Evolutionary conservation across 306 rosid species (phyloP).

Genomic region (Elaeagnus macrophylla): DNA sequence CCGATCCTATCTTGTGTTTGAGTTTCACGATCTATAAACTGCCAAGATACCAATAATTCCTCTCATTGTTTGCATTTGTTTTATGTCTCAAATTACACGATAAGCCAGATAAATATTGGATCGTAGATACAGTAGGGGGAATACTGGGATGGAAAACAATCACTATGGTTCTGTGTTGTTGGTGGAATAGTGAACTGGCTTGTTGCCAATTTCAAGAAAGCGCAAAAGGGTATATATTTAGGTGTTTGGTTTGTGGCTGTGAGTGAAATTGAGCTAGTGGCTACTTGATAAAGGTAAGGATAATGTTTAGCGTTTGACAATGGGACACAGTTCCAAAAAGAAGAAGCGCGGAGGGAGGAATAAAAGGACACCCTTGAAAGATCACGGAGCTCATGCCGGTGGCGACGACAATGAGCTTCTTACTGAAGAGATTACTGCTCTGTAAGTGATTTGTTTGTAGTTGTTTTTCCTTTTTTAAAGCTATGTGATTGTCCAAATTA

Average conservation of each 20-base stretch:
- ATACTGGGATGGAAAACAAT: background rate
- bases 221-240: background rate
- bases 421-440: conserved; percentile 81
- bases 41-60: no score
- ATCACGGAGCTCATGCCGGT: conserved; percentile 30
- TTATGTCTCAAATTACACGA: no score
- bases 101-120: no score
- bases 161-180: conserved; percentile 3
- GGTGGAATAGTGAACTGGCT: no score
- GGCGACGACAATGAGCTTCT: conserved; percentile 50
- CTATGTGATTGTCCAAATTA: background rate
- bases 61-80: no score
- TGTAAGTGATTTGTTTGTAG: conserved; percentile 33
- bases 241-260: background rate
- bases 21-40: no score
- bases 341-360: conserved; percentile 55
- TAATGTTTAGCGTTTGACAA: conserved; percentile 8
- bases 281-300: conserved; percentile 7
- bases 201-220: background rate
- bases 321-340: conserved; percentile 79
- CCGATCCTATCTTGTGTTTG: no score
- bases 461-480: conserved; percentile 10
- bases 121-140: no score
- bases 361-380: conserved; percentile 60
- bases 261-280: background rate